Evolutionary conservation across 148 eudicot genomes (phyloP).

Genomic region (Rhododendron simsii): DNA sequence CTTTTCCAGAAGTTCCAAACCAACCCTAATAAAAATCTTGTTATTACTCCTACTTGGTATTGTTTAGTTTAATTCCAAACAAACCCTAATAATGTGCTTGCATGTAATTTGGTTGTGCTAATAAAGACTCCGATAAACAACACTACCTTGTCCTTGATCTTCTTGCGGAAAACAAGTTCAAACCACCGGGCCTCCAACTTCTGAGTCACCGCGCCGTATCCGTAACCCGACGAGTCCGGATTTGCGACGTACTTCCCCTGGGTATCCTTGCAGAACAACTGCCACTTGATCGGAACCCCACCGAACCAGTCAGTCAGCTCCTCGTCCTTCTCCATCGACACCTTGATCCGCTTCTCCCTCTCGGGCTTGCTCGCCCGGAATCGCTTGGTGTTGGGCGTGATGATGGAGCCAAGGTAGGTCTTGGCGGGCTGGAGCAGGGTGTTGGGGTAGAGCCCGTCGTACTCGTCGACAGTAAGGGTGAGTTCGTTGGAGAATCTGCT

Average conservation of each 20-base stretch:
- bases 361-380: background rate
- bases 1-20: too few relatives aligned
- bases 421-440: constrained; percentile 11
- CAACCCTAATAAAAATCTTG: too few relatives aligned
- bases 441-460: constrained; percentile 18
- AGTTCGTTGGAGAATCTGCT: constrained; percentile 8
- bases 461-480: constrained; percentile 19
- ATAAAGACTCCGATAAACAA: too few relatives aligned
- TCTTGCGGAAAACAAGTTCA: constrained; percentile 16
- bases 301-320: constrained; percentile 11
- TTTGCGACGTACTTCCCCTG: background rate
- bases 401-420: constrained; percentile 7
- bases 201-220: background rate
- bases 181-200: constrained; percentile 6
- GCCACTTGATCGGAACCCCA: constrained; percentile 21
- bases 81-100: too few relatives aligned
- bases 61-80: too few relatives aligned
- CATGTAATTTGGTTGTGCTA: too few relatives aligned
- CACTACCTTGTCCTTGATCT: constrained; percentile 7
- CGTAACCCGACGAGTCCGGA: background rate
- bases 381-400: constrained; percentile 3
- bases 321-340: constrained; percentile 18
- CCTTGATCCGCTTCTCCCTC: constrained; percentile 7
- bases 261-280: background rate
- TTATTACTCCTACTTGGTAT: too few relatives aligned